Evolutionary conservation across 768 basidiomycete genomes (phyloP).

Genomic region (Leucogyrophana mollusca): DNA sequence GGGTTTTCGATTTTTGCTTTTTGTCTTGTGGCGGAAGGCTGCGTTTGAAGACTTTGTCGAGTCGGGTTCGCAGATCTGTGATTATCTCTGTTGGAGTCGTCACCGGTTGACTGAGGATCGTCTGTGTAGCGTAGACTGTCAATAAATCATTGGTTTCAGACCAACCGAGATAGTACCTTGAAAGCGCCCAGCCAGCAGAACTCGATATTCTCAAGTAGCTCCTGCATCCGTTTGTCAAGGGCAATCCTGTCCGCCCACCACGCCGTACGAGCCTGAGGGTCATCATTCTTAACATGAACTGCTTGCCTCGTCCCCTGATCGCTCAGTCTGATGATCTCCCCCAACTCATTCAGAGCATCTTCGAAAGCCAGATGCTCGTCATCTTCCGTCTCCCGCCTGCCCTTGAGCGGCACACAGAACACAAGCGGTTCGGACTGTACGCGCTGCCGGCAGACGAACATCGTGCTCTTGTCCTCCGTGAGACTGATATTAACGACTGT

Average conservation of each 20-base stretch:
- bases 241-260: conserved; percentile 87
- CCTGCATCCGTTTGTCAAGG: conserved; percentile 75
- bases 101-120: conserved; percentile 55
- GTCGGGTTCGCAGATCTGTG: conserved; percentile 55
- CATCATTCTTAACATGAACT: conserved; percentile 64
- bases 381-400: conserved; percentile 72
- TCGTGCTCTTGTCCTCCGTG: conserved; percentile 76
- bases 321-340: conserved; percentile 76
- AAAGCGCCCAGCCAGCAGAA: conserved; percentile 97
- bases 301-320: conserved; percentile 76
- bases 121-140: conserved; percentile 36
- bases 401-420: conserved; percentile 87
- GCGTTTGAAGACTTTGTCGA: conserved; percentile 77
- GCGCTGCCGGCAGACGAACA: conserved; percentile 82
- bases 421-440: conserved; percentile 61
- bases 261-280: conserved; percentile 57
- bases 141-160: background rate
- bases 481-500: conserved; percentile 80
- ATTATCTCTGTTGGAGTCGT: conserved; percentile 45
- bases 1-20: conserved; percentile 51
- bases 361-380: conserved; percentile 73
- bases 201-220: conserved; percentile 82
- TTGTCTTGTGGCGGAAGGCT: conserved; percentile 61
- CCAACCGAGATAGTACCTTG: conserved; percentile 59
- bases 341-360: conserved; percentile 69